A percentile compares a stretch with the other conserved stretches of the same genome.
Conservation (phyloP, 1,284 basidiomycete species). For the Cystobasidium slooffiae region DNA sequence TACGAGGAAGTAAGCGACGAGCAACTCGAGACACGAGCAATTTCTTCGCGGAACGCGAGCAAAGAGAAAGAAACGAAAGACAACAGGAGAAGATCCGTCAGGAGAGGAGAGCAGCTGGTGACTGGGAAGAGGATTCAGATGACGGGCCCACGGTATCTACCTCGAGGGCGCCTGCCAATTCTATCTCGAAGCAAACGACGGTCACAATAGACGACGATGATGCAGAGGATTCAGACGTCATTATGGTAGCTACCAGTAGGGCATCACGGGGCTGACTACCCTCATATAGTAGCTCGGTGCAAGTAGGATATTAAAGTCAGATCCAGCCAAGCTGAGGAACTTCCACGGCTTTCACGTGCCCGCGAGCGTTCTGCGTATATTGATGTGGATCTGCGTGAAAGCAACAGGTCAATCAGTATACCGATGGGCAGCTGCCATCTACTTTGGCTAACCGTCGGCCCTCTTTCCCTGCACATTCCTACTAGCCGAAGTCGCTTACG, state of each 20-base stretch:
- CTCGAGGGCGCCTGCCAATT: not conserved
- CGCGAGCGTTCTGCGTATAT: too few species aligned
- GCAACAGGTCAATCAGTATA: too few species aligned
- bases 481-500: too few species aligned
- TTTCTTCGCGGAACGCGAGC: slow-evolving; percentile 2
- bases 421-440: too few species aligned
- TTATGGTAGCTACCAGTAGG: not conserved
- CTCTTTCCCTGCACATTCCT: too few species aligned
- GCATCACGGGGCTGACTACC: too few species aligned
- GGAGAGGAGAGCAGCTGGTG: not conserved
- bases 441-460: too few species aligned
- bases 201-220: not conserved
- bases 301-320: too few species aligned
- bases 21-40: slow-evolving; percentile 17
- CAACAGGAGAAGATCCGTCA: not conserved
- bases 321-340: too few species aligned
- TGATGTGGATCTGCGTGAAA: too few species aligned
- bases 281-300: too few species aligned
- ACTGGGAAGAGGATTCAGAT: not conserved
- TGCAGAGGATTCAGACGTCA: not conserved
- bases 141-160: not conserved
- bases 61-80: not conserved
- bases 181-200: not conserved
- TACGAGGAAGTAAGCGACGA: not conserved
- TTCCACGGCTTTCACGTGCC: too few species aligned